Evolutionary conservation across 768 basidiomycete genomes (phyloP).

Genomic region (Mycena epipterygia): DNA sequence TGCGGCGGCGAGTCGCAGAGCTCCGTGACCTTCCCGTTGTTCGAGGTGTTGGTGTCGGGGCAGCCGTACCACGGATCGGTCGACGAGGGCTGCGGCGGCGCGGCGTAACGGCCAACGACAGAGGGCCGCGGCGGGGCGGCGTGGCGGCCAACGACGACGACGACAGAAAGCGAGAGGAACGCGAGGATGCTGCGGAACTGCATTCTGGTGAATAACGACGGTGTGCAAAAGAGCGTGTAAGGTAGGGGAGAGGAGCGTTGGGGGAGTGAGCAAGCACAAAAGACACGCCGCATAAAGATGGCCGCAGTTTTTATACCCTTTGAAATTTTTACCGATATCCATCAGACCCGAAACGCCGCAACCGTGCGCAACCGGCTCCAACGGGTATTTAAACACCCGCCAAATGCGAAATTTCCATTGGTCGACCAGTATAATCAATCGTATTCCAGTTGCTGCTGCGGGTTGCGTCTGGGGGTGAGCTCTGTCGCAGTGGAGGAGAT

Average conservation of each 20-base stretch:
- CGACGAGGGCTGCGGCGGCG: constrained; percentile 12
- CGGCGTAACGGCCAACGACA: too few relatives aligned
- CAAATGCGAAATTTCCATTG: neutral
- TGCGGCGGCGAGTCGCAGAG: constrained; percentile 28
- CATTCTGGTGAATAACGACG: constrained; percentile 13
- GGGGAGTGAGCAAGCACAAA: neutral
- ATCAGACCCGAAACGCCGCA: constrained; percentile 13
- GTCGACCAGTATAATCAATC: neutral
- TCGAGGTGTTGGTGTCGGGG: neutral
- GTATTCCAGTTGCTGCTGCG: neutral
- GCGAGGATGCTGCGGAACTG: constrained; percentile 28
- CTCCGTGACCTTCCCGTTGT: constrained; percentile 17
- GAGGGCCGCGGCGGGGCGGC: too few relatives aligned
- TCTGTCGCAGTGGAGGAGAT: too few relatives aligned
- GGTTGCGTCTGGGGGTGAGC: too few relatives aligned
- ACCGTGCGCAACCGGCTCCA: neutral
- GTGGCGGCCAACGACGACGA: constrained; percentile 1
- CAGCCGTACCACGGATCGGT: constrained; percentile 12
- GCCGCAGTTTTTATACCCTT: constrained; percentile 12
- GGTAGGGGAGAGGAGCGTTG: neutral
- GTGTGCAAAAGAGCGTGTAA: constrained; percentile 23
- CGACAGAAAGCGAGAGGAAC: constrained; percentile 10
- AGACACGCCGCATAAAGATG: neutral
- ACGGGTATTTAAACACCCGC: neutral
- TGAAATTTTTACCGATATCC: neutral